Percentiles rank a stretch among this genome's conserved stretches.
Conservation (phyloP, 169 alveolate species). For the Cryptosporidium tyzzeri region DNA sequence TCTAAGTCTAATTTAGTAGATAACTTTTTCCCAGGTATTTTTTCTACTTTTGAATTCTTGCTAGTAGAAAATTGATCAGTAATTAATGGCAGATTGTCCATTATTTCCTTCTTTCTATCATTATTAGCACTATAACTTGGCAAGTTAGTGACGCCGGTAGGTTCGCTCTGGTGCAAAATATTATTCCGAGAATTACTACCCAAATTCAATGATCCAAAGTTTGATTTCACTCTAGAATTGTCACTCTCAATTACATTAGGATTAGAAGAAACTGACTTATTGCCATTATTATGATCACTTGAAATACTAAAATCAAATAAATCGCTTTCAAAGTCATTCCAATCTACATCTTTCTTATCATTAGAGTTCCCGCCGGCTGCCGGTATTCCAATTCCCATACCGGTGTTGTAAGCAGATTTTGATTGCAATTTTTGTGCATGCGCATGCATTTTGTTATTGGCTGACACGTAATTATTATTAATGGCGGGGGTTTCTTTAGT, state of each 20-base stretch:
- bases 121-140: not conserved
- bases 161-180: not conserved
- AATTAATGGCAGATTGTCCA: not conserved
- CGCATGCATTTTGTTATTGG: not conserved
- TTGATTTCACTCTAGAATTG: not conserved
- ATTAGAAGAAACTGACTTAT: not conserved
- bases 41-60: conserved; percentile 24
- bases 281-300: not conserved
- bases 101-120: not conserved
- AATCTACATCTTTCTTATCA: conserved; percentile 5
- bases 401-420: not conserved
- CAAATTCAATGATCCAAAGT: not conserved
- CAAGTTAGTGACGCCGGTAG: not conserved
- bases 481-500: not conserved
- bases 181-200: not conserved
- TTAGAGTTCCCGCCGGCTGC: not conserved
- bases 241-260: not conserved
- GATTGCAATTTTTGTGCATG: not conserved
- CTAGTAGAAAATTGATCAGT: not conserved
- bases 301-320: conserved; percentile 40
- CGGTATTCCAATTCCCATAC: not conserved
- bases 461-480: not conserved
- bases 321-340: conserved; percentile 61
- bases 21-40: conserved; percentile 16
- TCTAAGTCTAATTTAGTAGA: conserved; percentile 55